Evolutionary conservation across 2,329 filamentous ascomycete species (phyloP), one percentile per base, ranked within the genome.

Genomic region (Aureobasidium pullulans): DNA sequence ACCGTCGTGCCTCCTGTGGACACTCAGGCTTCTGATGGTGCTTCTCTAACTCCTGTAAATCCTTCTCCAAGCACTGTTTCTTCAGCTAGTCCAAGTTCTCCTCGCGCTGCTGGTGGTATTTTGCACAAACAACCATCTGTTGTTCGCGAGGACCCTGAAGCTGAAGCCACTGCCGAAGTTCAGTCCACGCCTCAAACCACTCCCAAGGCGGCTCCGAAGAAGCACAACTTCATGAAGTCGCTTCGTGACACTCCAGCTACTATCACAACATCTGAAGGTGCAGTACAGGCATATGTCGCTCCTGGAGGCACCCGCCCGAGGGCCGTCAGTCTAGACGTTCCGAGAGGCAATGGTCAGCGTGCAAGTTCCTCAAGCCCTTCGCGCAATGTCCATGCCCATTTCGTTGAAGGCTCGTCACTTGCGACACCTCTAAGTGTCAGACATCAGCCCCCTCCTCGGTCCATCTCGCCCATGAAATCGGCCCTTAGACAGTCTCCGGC

Each of bases 381-480:
- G 28, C 81, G 87, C 36, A 60, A 49, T 13, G 43, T 57, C 1
- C 84, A 81, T 32, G 83, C 88, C 11, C 87, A 84, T 66, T 91
- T 91, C 69, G 83, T 83, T 1, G 68, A 79, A 9, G 77, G 79
- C 7, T 76, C 82, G 15, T 79, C 84, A 36, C 80, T 82, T 6
- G 75, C 80, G 28, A 71, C 77, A 15, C 67, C 75, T 43, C 69
- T 84, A 11, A 73, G 79, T 1, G 76, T 86, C 31, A 84, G 79
- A 63, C 88, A 92, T 67, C 80, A 84, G 57, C 89, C 88, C 6
- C 85, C 87, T 23, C 77, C 84, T 32, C 81, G 89, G 49, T 89
- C 88, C 5, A 76, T 88, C 10, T 91, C 88, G 0, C 89, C 89
- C 9, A 84, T 84, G 47, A 93, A 93, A 70, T 90, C 88, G 1